phyloP scores from a whole-genome alignment of 495 filamentous ascomycete species.

The Aspergillus haitiensis region DNA sequence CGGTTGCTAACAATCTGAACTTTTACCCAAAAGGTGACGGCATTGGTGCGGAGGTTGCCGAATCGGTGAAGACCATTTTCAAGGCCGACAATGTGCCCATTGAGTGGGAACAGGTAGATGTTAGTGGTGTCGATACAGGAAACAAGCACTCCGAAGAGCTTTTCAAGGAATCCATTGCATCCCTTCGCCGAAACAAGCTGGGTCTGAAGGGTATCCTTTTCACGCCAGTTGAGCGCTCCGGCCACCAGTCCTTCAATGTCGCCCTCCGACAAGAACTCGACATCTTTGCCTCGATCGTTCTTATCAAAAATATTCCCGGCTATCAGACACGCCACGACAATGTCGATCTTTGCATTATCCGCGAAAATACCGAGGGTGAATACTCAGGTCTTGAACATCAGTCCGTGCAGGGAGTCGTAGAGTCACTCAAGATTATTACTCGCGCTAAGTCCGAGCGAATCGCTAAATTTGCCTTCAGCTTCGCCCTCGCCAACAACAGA shows the following conservation, averaged over 20 bases:
- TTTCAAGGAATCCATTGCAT: slow-evolving; percentile 91
- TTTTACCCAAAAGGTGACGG: slow-evolving; percentile 68
- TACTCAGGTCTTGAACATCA: slow-evolving; percentile 99
- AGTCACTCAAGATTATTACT: slow-evolving; percentile 99
- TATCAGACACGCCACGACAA: slow-evolving; percentile 95
- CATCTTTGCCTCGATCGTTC: slow-evolving; percentile 96
- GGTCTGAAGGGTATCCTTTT: slow-evolving; percentile 95
- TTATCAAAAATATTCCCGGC: slow-evolving; percentile 99
- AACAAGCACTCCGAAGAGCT: slow-evolving; percentile 89
- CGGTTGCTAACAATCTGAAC: slow-evolving; percentile 4
- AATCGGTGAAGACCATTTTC: slow-evolving; percentile 98
- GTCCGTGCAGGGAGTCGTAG: slow-evolving; percentile 93
- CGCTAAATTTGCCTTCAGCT: slow-evolving; percentile 96
- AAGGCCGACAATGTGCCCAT: slow-evolving; percentile 99
- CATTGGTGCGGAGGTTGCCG: slow-evolving; percentile 96
- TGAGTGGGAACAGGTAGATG: slow-evolving; percentile 98
- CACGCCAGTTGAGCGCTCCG: slow-evolving; percentile 93
- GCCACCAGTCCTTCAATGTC: slow-evolving; percentile 99
- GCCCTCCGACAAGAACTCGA: slow-evolving; percentile 97
- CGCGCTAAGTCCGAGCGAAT: slow-evolving; percentile 98
- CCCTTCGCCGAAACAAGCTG: slow-evolving; percentile 95
- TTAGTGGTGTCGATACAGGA: slow-evolving; percentile 85
- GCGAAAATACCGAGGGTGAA: slow-evolving; percentile 99
- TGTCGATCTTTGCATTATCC: slow-evolving; percentile 97
- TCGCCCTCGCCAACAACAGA: slow-evolving; percentile 95